Conservation (phyloP, 2,329 filamentous ascomycete species). For the Fusarium sp. region DNA sequence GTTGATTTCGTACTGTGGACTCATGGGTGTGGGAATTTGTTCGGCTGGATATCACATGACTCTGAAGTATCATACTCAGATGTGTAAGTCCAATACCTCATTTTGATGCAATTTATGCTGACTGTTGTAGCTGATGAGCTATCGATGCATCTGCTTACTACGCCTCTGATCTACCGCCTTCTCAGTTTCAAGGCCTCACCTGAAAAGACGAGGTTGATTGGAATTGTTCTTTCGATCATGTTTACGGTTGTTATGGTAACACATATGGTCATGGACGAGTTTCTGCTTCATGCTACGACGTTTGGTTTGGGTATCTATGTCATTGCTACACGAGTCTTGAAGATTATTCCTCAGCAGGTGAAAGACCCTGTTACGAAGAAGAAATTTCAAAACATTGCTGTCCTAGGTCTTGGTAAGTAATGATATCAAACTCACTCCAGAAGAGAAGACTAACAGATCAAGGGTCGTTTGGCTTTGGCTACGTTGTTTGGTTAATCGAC, state of each 20-base stretch:
- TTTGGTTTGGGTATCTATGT: slow-evolving; percentile 53
- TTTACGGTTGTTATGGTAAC: slow-evolving; percentile 54
- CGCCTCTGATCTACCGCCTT: slow-evolving; percentile 55
- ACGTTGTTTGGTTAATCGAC: slow-evolving; percentile 55
- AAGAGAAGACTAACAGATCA: no score
- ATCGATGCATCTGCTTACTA: slow-evolving; percentile 57
- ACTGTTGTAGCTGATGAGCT: slow-evolving; percentile 52
- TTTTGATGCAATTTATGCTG: neutral
- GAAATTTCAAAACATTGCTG: slow-evolving; percentile 34
- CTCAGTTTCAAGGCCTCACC: slow-evolving; percentile 51
- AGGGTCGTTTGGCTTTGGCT: slow-evolving; percentile 53
- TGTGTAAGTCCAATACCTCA: slow-evolving; percentile 42
- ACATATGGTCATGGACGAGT: slow-evolving; percentile 58
- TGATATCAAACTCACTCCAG: accelerated
- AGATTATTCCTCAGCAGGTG: slow-evolving; percentile 50
- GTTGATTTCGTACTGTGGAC: slow-evolving; percentile 52
- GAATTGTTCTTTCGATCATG: slow-evolving; percentile 35
- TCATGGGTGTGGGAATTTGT: slow-evolving; percentile 53
- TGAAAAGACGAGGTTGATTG: slow-evolving; percentile 41
- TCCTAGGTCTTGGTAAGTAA: slow-evolving; percentile 36
- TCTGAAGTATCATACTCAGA: slow-evolving; percentile 51
- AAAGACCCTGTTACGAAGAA: slow-evolving; percentile 41
- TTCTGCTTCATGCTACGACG: slow-evolving; percentile 53
- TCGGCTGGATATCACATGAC: slow-evolving; percentile 52
- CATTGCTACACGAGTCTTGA: slow-evolving; percentile 48